A percentile compares a stretch with the other conserved stretches of the same genome.
Conservation (phyloP, 208 protist species). For the Leishmania tropica region DNA sequence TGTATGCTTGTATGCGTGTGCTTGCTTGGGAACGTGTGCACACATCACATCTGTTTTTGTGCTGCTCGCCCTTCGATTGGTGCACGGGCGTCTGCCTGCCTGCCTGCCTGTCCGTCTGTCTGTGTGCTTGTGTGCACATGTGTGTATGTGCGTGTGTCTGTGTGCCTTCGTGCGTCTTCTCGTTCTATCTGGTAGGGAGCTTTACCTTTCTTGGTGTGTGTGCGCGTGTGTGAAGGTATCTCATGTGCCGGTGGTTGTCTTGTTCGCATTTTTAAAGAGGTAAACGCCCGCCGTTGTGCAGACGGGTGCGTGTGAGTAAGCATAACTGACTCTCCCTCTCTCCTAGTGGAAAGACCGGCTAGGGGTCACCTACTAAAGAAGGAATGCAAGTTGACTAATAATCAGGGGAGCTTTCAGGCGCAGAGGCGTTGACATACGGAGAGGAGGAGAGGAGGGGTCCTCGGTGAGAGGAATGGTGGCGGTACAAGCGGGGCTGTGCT, state of each 20-base stretch:
- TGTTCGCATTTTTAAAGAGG: background rate
- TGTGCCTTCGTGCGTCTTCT: background rate
- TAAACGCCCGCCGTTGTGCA: background rate
- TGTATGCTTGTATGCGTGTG: background rate
- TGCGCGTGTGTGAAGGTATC: background rate
- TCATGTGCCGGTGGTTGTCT: background rate
- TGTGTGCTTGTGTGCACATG: background rate
- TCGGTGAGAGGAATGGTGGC: background rate
- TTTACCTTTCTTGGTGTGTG: constrained; percentile 1
- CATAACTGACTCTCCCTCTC: background rate
- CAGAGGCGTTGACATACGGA: background rate
- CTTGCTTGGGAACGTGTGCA: background rate
- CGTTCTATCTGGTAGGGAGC: too few relatives aligned
- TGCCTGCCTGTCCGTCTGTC: background rate
- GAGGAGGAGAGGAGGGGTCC: background rate
- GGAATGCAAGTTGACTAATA: too few relatives aligned
- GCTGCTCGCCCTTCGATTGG: background rate
- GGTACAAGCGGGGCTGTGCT: background rate
- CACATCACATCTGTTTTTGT: background rate
- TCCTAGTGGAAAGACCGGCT: background rate
- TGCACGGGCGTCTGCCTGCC: background rate
- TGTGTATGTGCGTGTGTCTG: background rate
- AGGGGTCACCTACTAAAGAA: background rate
- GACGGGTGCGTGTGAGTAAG: background rate
- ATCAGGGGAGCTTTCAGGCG: too few relatives aligned